Evolutionary conservation across 768 basidiomycete species (phyloP).

Genomic region (Sutorius australiensis): DNA sequence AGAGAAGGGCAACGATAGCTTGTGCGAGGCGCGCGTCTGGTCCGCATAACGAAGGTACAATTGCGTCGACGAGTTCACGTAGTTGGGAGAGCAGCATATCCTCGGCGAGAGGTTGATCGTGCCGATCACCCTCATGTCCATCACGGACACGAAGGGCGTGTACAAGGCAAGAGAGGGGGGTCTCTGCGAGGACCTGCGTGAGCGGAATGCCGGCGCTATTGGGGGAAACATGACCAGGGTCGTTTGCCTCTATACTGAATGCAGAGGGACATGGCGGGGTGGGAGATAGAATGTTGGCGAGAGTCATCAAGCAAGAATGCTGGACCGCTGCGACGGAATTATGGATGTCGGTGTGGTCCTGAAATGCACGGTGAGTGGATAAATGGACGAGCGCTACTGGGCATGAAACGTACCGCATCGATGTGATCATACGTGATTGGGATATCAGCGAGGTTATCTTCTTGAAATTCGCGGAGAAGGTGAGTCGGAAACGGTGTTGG

Average conservation of each 20-base stretch:
- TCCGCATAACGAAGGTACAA: constrained; percentile 41
- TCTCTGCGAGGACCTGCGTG: constrained; percentile 13
- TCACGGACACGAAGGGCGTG: constrained; percentile 15
- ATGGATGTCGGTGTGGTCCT: constrained; percentile 53
- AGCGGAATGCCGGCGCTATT: constrained; percentile 8
- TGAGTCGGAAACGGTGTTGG: constrained; percentile 25
- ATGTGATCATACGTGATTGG: constrained; percentile 20
- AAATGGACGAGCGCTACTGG: background rate
- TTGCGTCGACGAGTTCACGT: constrained; percentile 45
- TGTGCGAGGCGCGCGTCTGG: constrained; percentile 62
- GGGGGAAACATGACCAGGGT: constrained; percentile 59
- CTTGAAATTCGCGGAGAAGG: constrained; percentile 5
- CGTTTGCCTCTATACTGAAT: constrained; percentile 41
- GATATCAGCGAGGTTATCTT: constrained; percentile 19
- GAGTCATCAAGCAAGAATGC: constrained; percentile 67
- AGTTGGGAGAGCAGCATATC: constrained; percentile 59
- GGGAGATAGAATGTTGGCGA: constrained; percentile 63
- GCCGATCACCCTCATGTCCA: constrained; percentile 2
- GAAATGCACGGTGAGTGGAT: background rate
- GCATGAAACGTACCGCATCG: constrained; percentile 2
- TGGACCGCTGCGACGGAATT: constrained; percentile 74
- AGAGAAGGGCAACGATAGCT: constrained; percentile 64
- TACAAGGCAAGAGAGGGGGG: constrained; percentile 19
- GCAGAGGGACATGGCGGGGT: constrained; percentile 18
- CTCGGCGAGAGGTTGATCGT: constrained; percentile 40